A percentile compares a stretch with the other conserved stretches of the same genome.
Evolutionary conservation across 345 rosid genomes (phyloP).

Genomic region (Eutrema yunnanense): DNA sequence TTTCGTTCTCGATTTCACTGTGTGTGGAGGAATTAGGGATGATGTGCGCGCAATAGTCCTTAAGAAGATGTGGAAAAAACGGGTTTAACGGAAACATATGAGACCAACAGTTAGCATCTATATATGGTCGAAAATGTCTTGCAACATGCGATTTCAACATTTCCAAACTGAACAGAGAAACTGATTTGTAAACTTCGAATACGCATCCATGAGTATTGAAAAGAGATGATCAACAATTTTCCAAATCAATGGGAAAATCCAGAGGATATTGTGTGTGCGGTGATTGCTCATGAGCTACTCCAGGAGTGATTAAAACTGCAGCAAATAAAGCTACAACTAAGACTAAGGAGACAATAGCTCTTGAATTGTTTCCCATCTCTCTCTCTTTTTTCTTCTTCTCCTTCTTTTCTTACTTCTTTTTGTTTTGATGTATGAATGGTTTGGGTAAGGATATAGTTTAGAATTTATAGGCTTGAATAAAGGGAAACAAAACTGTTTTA

Average conservation of each 20-base stretch:
- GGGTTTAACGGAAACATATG: constrained; percentile 13
- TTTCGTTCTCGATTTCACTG: not conserved
- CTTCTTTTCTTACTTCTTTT: not conserved
- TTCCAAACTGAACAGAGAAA: constrained; percentile 1
- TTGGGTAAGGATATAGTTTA: not conserved
- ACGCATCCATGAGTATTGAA: constrained; percentile 13
- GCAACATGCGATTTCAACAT: constrained; percentile 17
- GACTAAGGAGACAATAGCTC: not conserved
- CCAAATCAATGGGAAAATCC: not conserved
- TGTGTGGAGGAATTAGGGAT: not conserved
- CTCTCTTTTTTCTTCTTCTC: too few relatives aligned
- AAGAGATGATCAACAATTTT: constrained; percentile 24
- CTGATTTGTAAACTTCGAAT: not conserved
- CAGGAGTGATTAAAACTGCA: not conserved
- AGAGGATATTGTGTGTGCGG: not conserved
- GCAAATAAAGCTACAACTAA: not conserved
- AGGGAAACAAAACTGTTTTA: not conserved
- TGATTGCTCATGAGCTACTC: constrained; percentile 2
- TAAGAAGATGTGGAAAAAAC: constrained; percentile 6
- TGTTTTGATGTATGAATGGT: constrained; percentile 11
- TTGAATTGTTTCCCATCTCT: constrained; percentile 2
- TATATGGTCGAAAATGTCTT: not conserved
- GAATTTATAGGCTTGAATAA: not conserved
- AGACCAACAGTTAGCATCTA: constrained; percentile 17
- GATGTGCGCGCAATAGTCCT: constrained; percentile 2